Evolutionary conservation across 495 filamentous ascomycete genomes (phyloP), one percentile per base, ranked within the genome.

Genomic region (Lasiosphaeris hirsuta): DNA sequence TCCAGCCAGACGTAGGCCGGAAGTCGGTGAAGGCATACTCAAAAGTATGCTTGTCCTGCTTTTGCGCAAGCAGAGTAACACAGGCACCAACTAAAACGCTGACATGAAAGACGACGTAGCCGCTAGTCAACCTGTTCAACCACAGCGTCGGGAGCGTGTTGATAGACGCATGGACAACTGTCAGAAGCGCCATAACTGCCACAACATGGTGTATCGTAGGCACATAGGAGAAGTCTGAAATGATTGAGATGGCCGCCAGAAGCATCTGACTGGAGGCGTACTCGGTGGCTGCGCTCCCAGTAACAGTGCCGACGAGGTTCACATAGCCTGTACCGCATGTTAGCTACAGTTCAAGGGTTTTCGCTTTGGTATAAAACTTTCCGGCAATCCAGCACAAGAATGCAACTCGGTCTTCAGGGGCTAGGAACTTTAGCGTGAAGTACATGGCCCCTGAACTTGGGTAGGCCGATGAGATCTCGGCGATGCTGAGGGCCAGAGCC

Each of bases 261-360:
- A 88, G 80, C 78, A 89, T 80, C 66, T 88, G 84, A 0, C 84
- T 81, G 5, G 83, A 79, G 6, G 84, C 85, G 60, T 88, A 89
- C 59, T 87, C 85, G 1, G 84, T 82, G 0, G 82, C 84, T 7
- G 86, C 86, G 34, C 83, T 76, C 38, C 86, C 86, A 8, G 81
- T 79, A 41, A 87, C 72, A 58, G 86, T 84, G 39, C 86, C 86
- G 4, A 87, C 73, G 2, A 89, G 76, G 58, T 87, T 88, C 65
- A 87, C 76, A 82, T 86, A 89, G 0, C 86, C 86, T 71, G 23
- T 2, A 8, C 7, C 5, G 2, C 23, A 30, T 30, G 53, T 55
- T n/a, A 55, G 5, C n/a, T 10, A 34, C 11, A 10, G 4, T 37
- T 18, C 10, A 11, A 30, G 35, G 17, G 35, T 7, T 11, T 17